These are phyloP conservation scores for Aspergillus sp. DNA, from an alignment of 2,329 filamentous ascomycete species.

Conservation along the genomic window DNA sequence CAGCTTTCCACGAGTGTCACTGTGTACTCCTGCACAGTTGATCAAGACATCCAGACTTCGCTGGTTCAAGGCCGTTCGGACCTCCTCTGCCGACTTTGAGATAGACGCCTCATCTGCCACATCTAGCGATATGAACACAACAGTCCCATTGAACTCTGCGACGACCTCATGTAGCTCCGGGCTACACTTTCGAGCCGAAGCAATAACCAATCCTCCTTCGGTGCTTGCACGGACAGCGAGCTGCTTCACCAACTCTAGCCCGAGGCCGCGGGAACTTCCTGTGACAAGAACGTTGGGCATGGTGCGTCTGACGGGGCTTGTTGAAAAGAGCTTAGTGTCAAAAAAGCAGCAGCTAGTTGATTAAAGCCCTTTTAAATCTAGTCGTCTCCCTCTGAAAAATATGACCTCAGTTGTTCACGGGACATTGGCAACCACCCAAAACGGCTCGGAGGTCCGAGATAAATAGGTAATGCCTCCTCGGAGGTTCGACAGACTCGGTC, in stretches of 20 bases:
- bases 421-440: no score
- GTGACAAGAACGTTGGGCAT: conserved; percentile 22
- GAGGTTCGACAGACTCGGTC: no score
- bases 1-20: background rate
- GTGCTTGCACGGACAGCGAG: conserved; percentile 6
- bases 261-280: conserved; percentile 28
- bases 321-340: no score
- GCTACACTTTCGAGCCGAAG: conserved; percentile 8
- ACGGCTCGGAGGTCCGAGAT: no score
- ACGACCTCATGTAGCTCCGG: conserved; percentile 30
- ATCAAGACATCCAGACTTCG: conserved; percentile 43
- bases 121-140: conserved; percentile 36
- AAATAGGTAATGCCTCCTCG: no score
- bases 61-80: conserved; percentile 27
- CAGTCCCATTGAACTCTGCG: conserved; percentile 25
- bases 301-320: no score
- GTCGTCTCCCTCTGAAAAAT: no score
- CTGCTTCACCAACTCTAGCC: conserved; percentile 22
- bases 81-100: conserved; percentile 27
- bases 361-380: no score
- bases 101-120: conserved; percentile 30
- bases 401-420: no score
- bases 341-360: no score
- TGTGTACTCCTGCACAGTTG: conserved; percentile 38
- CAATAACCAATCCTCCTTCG: conserved; percentile 5